Evolutionary conservation across 2,329 filamentous ascomycete genomes (phyloP), one percentile per base, ranked within the genome.

Genomic region (Cyphellophora europaea): DNA sequence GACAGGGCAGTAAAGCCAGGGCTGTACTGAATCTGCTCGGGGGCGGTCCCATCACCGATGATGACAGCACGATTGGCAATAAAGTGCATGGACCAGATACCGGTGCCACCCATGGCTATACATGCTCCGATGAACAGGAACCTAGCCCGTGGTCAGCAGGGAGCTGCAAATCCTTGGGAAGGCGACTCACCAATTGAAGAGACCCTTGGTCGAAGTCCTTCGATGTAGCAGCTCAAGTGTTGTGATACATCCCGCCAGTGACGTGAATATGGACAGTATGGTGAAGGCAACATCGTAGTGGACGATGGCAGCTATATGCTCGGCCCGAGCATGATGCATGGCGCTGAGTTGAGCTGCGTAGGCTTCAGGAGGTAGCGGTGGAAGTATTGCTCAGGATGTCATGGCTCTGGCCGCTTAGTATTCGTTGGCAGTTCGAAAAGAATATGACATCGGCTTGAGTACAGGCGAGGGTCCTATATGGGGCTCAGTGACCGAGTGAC

Each of bases 181-280:
- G 21, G 17, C 18, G 19, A 49, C 67, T 36, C 68, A 82, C 79
- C 81, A 77, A 50, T 85, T 86, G 53, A 77, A 75, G 36, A 72
- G 55, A 6, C 82, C 82, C 51, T 72, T 74, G 35, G 71, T 71
- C 2, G 80, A 77, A 1, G 81, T 86, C 47, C 83, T 69, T 39
- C 83, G 67, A 53, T 91, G 82, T 33, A 93, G 75, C 39, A 93
- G 63, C 56, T 93, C 87, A 19, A 93, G 66, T 0, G 86, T 88
- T 3, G 85, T 85, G 33, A 76, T 70, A 32, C 83, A 79, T 42
- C 87, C 87, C 44, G 83, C 65, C 43, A 82, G 75, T 52, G 85
- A 91, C 45, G 79, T 67, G 28, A 81, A 59, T 48, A 74, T 81
- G 2, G 77, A 80, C 6, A 85, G 67, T 15, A 79, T 68, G 10